These are phyloP conservation scores for Venturia carpophila DNA, from an alignment of 2,329 filamentous ascomycete species.

Conservation along the genomic window DNA sequence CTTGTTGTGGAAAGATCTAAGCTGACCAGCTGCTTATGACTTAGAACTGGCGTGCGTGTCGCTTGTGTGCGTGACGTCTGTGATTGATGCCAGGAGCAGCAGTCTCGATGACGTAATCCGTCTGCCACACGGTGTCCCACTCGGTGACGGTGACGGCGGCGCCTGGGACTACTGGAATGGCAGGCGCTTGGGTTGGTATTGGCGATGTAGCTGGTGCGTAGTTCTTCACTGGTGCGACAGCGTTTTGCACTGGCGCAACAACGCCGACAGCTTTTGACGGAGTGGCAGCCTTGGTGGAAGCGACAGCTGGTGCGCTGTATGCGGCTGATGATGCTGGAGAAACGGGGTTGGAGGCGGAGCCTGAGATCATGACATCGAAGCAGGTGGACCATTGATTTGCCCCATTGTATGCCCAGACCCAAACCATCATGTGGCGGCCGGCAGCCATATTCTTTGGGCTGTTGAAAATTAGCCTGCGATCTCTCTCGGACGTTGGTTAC, in stretches of 20 bases:
- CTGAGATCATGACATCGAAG: slow-evolving; percentile 23
- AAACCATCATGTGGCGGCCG: slow-evolving; percentile 28
- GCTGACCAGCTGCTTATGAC: slow-evolving; percentile 8
- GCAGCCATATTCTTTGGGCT: slow-evolving; percentile 24
- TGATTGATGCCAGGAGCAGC: neutral
- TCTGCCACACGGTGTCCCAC: neutral
- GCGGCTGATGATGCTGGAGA: neutral
- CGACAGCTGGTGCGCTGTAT: slow-evolving; percentile 6
- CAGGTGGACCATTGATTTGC: slow-evolving; percentile 24
- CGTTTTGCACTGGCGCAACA: slow-evolving; percentile 2
- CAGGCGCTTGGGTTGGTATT: neutral
- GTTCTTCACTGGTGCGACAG: neutral
- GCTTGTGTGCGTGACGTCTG: neutral
- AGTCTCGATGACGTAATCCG: slow-evolving; percentile 1
- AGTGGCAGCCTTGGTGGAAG: neutral
- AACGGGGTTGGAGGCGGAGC: slow-evolving; percentile 2
- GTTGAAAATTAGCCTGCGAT: neutral
- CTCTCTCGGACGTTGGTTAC: neutral
- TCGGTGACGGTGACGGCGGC: neutral
- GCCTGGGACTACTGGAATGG: neutral
- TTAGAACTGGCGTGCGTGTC: slow-evolving; percentile 1
- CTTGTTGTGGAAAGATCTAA: neutral
- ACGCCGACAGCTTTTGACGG: neutral
- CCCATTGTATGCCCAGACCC: slow-evolving; percentile 24
- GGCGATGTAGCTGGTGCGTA: neutral